Evolutionary conservation across 2,329 filamentous ascomycete species (phyloP), one percentile per base, ranked within the genome.

Genomic region (Fusarium oxysporum): DNA sequence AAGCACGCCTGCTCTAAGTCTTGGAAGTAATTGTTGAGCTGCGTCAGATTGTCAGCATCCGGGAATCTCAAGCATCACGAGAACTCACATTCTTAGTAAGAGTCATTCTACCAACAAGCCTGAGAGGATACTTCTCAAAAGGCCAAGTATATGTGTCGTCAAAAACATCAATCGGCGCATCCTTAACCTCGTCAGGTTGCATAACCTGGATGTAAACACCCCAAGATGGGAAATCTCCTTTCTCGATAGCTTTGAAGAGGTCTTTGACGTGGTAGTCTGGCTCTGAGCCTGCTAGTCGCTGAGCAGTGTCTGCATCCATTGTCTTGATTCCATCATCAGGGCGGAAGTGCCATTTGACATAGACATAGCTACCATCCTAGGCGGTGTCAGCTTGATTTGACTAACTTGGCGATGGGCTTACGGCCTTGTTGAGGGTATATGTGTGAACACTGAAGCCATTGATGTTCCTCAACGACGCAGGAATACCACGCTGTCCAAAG

Each of bases 81-180:
- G 9, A 14, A 23, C 69, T 37, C 3, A 86, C 83, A 78, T 92
- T 93, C 79, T 86, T 85, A 81, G 92, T 92, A 30, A 93, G 85
- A 1, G 88, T 91, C 65, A 93, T 81, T 66, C 86, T 86, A 54
- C 91, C 91, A 60, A 93, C 85, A 50, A 84, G 86, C 23, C 88
- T 85, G 17, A 92, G 83, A 4, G 91, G 91, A 33, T 91, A 88
- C 51, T 91, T 86, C 28, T 80, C 83, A 66, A 92, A 88, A 5
- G 91, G 91, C 90, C 91, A 92, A 75, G 91, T 86, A 81, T 92
- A 92, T 56, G 91, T 93, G 70, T 92, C 82, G 77, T 93, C 92
- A 69, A 93, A 92, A 69, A 92, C 83, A 80, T 90, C 91, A 84
- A 87, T 90, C 45, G 83, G 84, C 78, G 89, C 89, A 64, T 86